Conservation (phyloP, 495 filamentous ascomycete species). For the Neurospora sp. region DNA sequence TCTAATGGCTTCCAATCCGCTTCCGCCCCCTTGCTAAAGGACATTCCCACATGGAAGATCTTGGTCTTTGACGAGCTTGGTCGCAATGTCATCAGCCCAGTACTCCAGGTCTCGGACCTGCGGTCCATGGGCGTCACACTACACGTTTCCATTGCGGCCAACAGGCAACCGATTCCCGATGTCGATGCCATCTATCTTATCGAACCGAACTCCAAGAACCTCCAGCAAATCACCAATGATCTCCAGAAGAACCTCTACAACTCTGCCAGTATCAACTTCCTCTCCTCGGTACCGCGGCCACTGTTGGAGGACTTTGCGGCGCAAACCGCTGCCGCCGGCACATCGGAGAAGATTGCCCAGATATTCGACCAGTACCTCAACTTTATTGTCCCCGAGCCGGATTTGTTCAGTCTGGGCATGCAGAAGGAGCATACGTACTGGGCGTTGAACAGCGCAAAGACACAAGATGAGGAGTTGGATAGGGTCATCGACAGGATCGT, state of each 20-base stretch:
- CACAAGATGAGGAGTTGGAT: slow-evolving; percentile 83
- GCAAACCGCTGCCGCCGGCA: slow-evolving; percentile 72
- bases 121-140: slow-evolving; percentile 91
- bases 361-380: slow-evolving; percentile 98
- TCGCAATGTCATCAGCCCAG: slow-evolving; percentile 76
- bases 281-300: slow-evolving; percentile 85
- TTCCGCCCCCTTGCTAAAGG: slow-evolving; percentile 72
- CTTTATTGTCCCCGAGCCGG: slow-evolving; percentile 92
- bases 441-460: slow-evolving; percentile 86
- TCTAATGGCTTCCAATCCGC: slow-evolving; percentile 57
- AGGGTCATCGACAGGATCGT: slow-evolving; percentile 80
- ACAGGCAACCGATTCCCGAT: slow-evolving; percentile 86
- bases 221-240: slow-evolving; percentile 76
- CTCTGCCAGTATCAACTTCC: slow-evolving; percentile 93
- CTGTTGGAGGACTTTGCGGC: slow-evolving; percentile 93
- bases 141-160: slow-evolving; percentile 74
- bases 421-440: slow-evolving; percentile 79
- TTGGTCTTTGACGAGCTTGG: slow-evolving; percentile 40
- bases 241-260: slow-evolving; percentile 82
- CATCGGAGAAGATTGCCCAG: slow-evolving; percentile 79
- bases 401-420: slow-evolving; percentile 88
- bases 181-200: slow-evolving; percentile 93
- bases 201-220: slow-evolving; percentile 74
- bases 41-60: slow-evolving; percentile 60
- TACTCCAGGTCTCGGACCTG: slow-evolving; percentile 85